Conservation (phyloP, 73 alveolate genomes). For the Symbiodinium natans region DNA sequence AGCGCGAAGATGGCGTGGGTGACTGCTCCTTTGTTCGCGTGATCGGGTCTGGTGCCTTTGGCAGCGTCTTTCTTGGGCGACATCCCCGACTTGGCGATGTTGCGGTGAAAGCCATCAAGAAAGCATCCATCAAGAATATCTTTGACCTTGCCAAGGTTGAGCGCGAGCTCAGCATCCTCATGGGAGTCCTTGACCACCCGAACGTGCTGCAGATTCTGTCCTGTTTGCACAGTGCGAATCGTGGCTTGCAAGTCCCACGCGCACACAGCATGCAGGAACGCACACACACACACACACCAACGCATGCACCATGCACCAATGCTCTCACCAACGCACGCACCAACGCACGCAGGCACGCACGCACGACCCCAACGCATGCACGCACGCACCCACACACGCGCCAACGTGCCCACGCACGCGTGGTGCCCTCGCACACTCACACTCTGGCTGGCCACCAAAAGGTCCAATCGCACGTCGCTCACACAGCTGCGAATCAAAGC, state of each 20-base stretch:
- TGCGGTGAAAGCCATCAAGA: slow-evolving; percentile 83
- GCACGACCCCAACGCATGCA: too few species aligned
- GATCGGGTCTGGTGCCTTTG: slow-evolving; percentile 72
- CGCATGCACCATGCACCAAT: too few species aligned
- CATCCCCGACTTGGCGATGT: slow-evolving; percentile 74
- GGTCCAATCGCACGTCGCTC: too few species aligned
- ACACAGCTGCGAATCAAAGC: too few species aligned
- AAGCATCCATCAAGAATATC: slow-evolving; percentile 53
- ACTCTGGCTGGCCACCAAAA: too few species aligned
- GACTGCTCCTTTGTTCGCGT: slow-evolving; percentile 49
- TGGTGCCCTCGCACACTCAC: too few species aligned
- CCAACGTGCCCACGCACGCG: too few species aligned
- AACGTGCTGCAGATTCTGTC: slow-evolving; percentile 56
- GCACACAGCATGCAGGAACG: too few species aligned
- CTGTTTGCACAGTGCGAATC: slow-evolving; percentile 61
- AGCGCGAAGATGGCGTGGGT: slow-evolving; percentile 82
- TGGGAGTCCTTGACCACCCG: slow-evolving; percentile 77
- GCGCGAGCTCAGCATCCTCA: slow-evolving; percentile 70
- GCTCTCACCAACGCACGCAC: too few species aligned
- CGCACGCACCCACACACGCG: too few species aligned
- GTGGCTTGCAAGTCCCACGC: background rate
- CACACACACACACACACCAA: too few species aligned
- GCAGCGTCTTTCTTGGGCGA: slow-evolving; percentile 44
- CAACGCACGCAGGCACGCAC: too few species aligned
- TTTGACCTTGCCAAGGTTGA: slow-evolving; percentile 64